Evolutionary conservation across 768 basidiomycete species (phyloP), one percentile per base, ranked within the genome.

Genomic region (Podaxis pistillaris): DNA sequence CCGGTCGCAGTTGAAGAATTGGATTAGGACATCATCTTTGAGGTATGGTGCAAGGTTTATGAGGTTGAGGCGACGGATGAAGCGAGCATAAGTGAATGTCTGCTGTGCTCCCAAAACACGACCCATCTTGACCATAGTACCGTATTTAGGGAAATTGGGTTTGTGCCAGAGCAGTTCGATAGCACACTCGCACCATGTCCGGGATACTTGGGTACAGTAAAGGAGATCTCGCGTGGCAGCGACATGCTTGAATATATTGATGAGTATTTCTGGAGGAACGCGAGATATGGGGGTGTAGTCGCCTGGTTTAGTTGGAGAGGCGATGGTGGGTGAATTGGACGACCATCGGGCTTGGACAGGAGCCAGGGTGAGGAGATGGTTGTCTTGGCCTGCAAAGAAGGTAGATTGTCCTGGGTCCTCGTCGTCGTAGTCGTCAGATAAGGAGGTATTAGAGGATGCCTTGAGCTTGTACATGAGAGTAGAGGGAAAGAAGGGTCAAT

Each of bases 101-200:
- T 88, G 85, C 59, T 87, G 83, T 19, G 78, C 76, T 30, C 80
- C 77, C 66, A 98, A 79, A 54, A 94, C 80, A 61, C 81, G 78
- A 69, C 92, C 84, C 85, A 98, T 89, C 74, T 88, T 87, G 70
- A 87, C 81, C 58, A 97, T 83, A 40, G 90, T 88, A 59, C 82
- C 76, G 61, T 86, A 79, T 62, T 85, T 85, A 26, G 86, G 78
- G 71, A 98, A 86, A 58, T 81, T 80, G 19, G 96, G 96, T 69
- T 92, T 90, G 74, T 94, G 90, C 96, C 96, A 99, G 24, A 98
- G 81, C 22, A 98, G 83, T 74, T 98, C 93, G 47, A 96, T 94
- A 33, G 94, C 88, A 74, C 94, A 97, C 71, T 96, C 90, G 81
- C 94, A 98, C 95, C 96, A 99, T 28, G 86, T 83, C 62, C 93